A percentile compares a stretch with the other conserved stretches of the same genome.
Conservation (phyloP, 2,329 filamentous ascomycete genomes). For the Pseudophaeomoniella oleicola region DNA sequence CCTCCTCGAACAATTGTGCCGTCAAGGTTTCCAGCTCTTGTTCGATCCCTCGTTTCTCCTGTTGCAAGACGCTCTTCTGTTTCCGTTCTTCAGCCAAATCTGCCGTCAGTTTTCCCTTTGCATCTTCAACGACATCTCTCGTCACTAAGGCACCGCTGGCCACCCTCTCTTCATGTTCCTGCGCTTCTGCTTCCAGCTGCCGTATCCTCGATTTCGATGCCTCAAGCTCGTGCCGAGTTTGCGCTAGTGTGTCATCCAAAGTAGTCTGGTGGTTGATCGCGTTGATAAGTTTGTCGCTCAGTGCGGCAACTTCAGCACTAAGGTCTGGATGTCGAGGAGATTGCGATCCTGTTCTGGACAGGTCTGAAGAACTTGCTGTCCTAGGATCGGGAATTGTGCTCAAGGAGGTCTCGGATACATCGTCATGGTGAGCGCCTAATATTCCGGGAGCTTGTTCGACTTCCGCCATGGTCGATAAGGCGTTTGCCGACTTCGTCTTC, state of each 20-base stretch:
- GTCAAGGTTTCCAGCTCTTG: slow-evolving; percentile 83
- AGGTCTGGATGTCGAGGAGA: slow-evolving; percentile 40
- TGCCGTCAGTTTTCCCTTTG: slow-evolving; percentile 46
- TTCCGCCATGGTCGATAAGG: slow-evolving; percentile 21
- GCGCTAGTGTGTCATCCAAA: slow-evolving; percentile 75
- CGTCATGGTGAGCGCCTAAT: slow-evolving; percentile 15
- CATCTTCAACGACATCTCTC: slow-evolving; percentile 58
- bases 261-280: slow-evolving; percentile 93
- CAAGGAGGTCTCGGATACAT: slow-evolving; percentile 25
- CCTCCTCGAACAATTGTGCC: slow-evolving; percentile 89
- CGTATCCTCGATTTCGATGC: slow-evolving; percentile 51
- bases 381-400: slow-evolving; percentile 31
- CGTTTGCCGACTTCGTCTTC: slow-evolving; percentile 29
- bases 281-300: slow-evolving; percentile 92
- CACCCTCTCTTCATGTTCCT: slow-evolving; percentile 56
- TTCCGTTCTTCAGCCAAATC: slow-evolving; percentile 51
- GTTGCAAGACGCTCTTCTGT: slow-evolving; percentile 51
- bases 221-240: slow-evolving; percentile 71
- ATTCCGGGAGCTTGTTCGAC: slow-evolving; percentile 12
- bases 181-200: slow-evolving; percentile 53
- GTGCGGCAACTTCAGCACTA: slow-evolving; percentile 65
- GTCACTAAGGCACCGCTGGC: slow-evolving; percentile 61
- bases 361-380: slow-evolving; percentile 19
- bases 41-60: slow-evolving; percentile 79
- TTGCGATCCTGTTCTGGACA: slow-evolving; percentile 19